A percentile compares a stretch with the other conserved stretches of the same genome.
Conservation (phyloP, 768 basidiomycete species). For the Clitopilus hobsonii region DNA sequence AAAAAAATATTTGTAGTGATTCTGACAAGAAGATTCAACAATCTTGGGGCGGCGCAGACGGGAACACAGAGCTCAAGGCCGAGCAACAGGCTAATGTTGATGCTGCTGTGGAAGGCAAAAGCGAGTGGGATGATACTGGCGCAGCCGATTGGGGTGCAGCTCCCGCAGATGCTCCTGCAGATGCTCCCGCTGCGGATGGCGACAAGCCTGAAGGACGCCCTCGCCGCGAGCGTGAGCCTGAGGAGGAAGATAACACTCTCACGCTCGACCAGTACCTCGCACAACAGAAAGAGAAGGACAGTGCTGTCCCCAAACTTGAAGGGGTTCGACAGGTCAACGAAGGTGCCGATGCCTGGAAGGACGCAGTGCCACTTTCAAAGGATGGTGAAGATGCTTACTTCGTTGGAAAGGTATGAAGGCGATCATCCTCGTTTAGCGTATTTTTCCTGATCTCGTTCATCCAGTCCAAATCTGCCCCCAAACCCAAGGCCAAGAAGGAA, state of each 20-base stretch:
- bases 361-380: slow-evolving; percentile 61
- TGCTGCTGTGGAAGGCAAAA: slow-evolving; percentile 49
- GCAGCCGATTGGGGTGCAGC: slow-evolving; percentile 40
- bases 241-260: slow-evolving; percentile 91
- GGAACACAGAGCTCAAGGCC: slow-evolving; percentile 72
- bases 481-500: slow-evolving; percentile 73
- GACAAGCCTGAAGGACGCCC: slow-evolving; percentile 33
- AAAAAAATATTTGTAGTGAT: slow-evolving; percentile 53
- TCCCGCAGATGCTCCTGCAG: slow-evolving; percentile 20
- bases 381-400: slow-evolving; percentile 81
- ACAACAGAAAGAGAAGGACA: slow-evolving; percentile 64
- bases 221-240: slow-evolving; percentile 56
- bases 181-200: slow-evolving; percentile 31
- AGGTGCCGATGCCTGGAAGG: slow-evolving; percentile 72
- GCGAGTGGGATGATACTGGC: slow-evolving; percentile 43
- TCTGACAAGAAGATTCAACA: slow-evolving; percentile 93
- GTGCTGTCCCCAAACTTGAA: slow-evolving; percentile 75
- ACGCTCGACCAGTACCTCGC: slow-evolving; percentile 92
- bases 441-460: background rate
- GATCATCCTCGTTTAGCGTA: background rate
- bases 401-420: slow-evolving; percentile 78
- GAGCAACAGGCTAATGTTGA: slow-evolving; percentile 76
- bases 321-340: slow-evolving; percentile 74
- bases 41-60: slow-evolving; percentile 94
- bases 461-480: slow-evolving; percentile 63